Percentiles rank a stretch among this genome's conserved stretches.
Evolutionary conservation across 441 rosid species (phyloP).

Genomic region (Eutrema salsugineum): DNA sequence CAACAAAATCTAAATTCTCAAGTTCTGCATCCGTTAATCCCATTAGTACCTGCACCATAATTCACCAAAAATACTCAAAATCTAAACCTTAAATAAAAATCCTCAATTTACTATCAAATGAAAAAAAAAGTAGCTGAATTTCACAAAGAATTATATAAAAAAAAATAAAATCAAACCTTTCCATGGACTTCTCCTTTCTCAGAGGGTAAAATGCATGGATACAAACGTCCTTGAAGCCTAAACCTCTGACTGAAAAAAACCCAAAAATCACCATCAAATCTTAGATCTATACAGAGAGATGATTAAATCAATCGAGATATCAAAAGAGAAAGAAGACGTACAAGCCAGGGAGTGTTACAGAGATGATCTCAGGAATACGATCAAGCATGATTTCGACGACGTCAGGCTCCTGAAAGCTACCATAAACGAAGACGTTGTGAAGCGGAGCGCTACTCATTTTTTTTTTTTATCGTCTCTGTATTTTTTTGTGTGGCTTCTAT

Average conservation of each 20-base stretch:
- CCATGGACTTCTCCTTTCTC: constrained; percentile 52
- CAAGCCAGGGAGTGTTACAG: constrained; percentile 72
- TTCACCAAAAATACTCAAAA: not conserved
- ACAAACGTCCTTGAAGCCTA: constrained; percentile 79
- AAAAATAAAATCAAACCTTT: constrained; percentile 38
- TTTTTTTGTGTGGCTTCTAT: not conserved
- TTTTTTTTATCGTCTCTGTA: not conserved
- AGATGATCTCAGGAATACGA: constrained; percentile 52
- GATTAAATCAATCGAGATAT: not conserved
- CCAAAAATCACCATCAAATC: not conserved
- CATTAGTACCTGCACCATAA: constrained; percentile 48
- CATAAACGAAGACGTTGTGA: constrained; percentile 79
- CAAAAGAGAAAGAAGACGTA: constrained; percentile 19
- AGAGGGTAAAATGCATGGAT: constrained; percentile 82
- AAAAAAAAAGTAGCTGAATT: not conserved
- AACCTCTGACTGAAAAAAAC: constrained; percentile 56
- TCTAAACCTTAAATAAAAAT: not conserved
- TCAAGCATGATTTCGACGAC: constrained; percentile 56
- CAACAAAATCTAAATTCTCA: constrained; percentile 56
- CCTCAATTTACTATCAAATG: not conserved
- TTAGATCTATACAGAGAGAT: not conserved
- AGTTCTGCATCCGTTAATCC: constrained; percentile 66
- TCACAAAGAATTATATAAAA: not conserved
- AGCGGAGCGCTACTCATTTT: constrained; percentile 15
- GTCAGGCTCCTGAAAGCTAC: constrained; percentile 75